These are phyloP conservation scores for Beta vulgaris DNA, from an alignment of 148 eudicot genomes.

Conservation along the genomic window DNA sequence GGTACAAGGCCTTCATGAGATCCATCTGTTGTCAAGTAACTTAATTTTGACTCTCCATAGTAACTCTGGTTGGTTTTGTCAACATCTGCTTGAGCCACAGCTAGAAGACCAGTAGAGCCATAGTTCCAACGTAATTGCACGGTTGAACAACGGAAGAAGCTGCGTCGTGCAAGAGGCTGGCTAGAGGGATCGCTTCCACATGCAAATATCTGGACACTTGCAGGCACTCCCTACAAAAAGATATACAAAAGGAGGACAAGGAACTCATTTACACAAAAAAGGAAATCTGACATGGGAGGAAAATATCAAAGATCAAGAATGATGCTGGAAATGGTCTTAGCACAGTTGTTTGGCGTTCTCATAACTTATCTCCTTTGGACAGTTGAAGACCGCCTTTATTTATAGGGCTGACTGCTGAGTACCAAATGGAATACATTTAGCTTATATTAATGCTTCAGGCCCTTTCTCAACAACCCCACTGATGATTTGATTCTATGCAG, in stretches of 20 bases:
- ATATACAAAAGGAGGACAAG: conserved; percentile 5
- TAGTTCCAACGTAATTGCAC: conserved; percentile 82
- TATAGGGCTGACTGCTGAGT: neutral
- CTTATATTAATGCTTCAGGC: neutral
- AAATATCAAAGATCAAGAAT: neutral
- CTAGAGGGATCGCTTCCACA: conserved; percentile 55
- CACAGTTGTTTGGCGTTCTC: neutral
- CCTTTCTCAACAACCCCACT: neutral
- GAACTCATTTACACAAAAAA: neutral
- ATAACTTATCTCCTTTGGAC: neutral
- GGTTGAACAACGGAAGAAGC: conserved; percentile 89
- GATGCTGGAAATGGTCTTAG: neutral
- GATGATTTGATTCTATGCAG: neutral
- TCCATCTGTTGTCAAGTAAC: conserved; percentile 90
- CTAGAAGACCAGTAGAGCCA: conserved; percentile 87
- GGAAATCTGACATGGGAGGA: neutral
- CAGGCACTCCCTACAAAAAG: conserved; percentile 84
- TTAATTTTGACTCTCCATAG: conserved; percentile 93
- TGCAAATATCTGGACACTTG: conserved; percentile 82
- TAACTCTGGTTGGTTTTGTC: conserved; percentile 99
- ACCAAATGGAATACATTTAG: neutral
- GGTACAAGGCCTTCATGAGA: conserved; percentile 86
- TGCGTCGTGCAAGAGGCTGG: conserved; percentile 85
- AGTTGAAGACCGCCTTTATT: neutral
- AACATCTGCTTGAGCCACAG: conserved; percentile 92